phyloP scores from a whole-genome alignment of 345 rosid species.

The Syzygium oleosum region DNA sequence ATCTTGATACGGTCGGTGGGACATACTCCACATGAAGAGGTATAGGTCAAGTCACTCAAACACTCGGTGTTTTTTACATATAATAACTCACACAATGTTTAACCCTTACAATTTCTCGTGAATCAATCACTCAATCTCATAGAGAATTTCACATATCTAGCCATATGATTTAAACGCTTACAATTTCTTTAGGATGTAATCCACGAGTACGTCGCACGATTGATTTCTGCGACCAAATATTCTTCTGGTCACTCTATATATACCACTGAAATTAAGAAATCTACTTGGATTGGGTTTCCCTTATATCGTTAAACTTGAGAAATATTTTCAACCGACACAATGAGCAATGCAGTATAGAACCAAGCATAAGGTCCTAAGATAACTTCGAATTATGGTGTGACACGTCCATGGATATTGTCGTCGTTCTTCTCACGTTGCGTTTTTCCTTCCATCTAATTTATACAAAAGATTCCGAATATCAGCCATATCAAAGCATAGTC shows the following conservation, averaged over 20 bases:
- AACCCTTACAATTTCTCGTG: fast-evolving
- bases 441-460: background rate
- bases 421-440: background rate
- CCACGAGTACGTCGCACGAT: background rate
- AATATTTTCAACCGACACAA: background rate
- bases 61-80: background rate
- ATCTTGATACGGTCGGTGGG: background rate
- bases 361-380: background rate
- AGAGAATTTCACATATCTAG: background rate
- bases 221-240: background rate
- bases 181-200: background rate
- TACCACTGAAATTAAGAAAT: background rate
- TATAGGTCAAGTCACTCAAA: background rate
- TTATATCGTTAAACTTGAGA: background rate
- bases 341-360: background rate
- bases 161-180: background rate
- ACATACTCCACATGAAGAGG: background rate
- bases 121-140: background rate
- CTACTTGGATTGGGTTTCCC: too few relatives aligned
- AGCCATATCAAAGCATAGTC: background rate
- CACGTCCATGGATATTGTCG: background rate
- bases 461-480: background rate
- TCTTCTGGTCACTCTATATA: background rate
- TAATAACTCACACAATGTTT: background rate
- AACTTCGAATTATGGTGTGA: background rate